Conservation (phyloP, 257 asterid genomes). For the Salvia miltiorrhiza region DNA sequence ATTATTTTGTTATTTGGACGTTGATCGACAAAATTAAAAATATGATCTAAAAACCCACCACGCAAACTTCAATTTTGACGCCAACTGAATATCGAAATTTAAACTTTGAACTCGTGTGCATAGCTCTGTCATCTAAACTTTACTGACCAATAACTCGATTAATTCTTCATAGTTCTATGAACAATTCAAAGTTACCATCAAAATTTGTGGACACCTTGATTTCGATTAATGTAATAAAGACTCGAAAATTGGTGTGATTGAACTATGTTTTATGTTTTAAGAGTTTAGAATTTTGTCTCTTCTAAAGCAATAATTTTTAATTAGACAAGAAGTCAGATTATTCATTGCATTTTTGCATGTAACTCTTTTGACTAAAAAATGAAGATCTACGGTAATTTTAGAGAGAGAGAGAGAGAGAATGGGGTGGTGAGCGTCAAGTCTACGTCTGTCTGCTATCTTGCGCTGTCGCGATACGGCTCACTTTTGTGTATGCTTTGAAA, state of each 20-base stretch:
- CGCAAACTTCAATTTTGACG: too few relatives aligned
- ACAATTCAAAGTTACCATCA: too few relatives aligned
- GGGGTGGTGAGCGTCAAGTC: conserved; percentile 42
- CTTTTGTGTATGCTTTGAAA: conserved; percentile 17
- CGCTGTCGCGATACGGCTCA: conserved; percentile 41
- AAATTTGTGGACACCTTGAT: not conserved
- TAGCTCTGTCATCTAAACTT: too few relatives aligned
- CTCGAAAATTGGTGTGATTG: not conserved
- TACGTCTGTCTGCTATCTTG: conserved; percentile 54
- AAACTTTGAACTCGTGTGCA: too few relatives aligned
- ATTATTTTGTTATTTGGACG: too few relatives aligned
- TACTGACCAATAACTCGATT: too few relatives aligned
- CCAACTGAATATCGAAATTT: too few relatives aligned
- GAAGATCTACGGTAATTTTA: not conserved
- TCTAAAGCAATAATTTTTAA: not conserved
- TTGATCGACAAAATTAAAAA: too few relatives aligned
- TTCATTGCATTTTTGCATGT: not conserved
- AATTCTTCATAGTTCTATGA: too few relatives aligned
- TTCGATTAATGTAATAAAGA: not conserved
- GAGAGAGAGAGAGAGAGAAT: not conserved
- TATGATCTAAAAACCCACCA: too few relatives aligned
- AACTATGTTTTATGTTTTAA: too few relatives aligned
- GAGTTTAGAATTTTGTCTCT: not conserved
- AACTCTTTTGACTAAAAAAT: not conserved
- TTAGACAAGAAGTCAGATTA: not conserved